Evolutionary conservation across 2,329 filamentous ascomycete species (phyloP), one percentile per base, ranked within the genome.

Genomic region (Aspergillus texensis): DNA sequence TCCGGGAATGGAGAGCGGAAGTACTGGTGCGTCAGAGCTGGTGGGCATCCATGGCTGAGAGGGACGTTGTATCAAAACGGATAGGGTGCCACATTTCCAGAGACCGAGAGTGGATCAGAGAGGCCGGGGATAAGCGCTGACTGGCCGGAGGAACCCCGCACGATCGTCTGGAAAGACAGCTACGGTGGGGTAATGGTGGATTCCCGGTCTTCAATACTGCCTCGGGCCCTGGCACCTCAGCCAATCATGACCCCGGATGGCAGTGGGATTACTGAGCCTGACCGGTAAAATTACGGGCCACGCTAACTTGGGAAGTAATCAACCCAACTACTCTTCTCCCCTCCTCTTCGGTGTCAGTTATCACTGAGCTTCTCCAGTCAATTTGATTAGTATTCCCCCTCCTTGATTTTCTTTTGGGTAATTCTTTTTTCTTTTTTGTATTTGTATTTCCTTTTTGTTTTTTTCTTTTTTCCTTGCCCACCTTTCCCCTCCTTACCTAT

Each of bases 101-200:
- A 53, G 26, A 21, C 19, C 50, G 16, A 16, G 21, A 54, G 52
- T 54, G 52, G 52, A 36, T 21, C 10, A 10, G 8, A 11, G 6
- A 55, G 32, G 52, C 32, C 32, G 52, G 52, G 32, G 52, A 39
- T 39, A 55, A 55, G 52, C 52, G 52, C 52, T 55, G 52, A 55
- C 10, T 55, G 52, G 52, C 11, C 34, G 6, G 32, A 39, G 11
- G 52, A 39, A 55, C 52, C 52, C 52, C 52, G 52, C 52, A 55
- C 52, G 52, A 55, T 55, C 52, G 32, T 55, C 52, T 39, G 52
- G 34, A 55, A 26, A 39, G 32, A 39, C 52, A 39, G 52, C 32
- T 39, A 26, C 6, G 26, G 32, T 55, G 32, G 52, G 48, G 48
- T 52, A 9, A 16, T 4, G 12, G 48, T 28, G 16, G 48, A n/a